A percentile compares a stretch with the other conserved stretches of the same genome.
Conservation (phyloP, 116 monocot genomes). For the Posidonia oceanica region DNA sequence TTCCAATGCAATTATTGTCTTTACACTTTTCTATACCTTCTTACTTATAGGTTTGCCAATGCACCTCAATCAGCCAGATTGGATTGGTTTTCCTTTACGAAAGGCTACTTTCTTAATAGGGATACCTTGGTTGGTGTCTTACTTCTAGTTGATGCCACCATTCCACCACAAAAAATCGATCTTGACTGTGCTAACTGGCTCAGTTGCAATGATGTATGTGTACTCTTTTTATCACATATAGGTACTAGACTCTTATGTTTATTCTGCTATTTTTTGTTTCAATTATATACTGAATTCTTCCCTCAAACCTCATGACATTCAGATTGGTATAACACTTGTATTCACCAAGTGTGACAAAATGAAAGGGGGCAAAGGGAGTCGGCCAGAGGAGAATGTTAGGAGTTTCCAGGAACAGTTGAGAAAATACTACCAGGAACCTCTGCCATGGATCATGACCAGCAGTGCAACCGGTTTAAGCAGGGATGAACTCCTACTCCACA, state of each 20-base stretch:
- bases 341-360: constrained; percentile 98
- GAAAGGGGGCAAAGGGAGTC: constrained; percentile 68
- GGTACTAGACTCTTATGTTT: not conserved
- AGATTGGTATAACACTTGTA: constrained; percentile 86
- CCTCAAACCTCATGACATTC: constrained; percentile 1
- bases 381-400: constrained; percentile 61
- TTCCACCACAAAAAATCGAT: constrained; percentile 87
- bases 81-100: constrained; percentile 96
- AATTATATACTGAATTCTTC: too few relatives aligned
- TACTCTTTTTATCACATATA: not conserved
- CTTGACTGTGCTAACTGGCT: constrained; percentile 99
- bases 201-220: constrained; percentile 77
- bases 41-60: constrained; percentile 57
- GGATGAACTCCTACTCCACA: constrained; percentile 87
- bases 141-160: constrained; percentile 76
- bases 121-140: constrained; percentile 70
- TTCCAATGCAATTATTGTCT: not conserved
- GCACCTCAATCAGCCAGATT: constrained; percentile 60
- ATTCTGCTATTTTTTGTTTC: too few relatives aligned
- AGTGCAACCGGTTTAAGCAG: constrained; percentile 76
- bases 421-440: constrained; percentile 56
- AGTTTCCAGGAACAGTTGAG: constrained; percentile 68
- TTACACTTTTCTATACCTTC: not conserved
- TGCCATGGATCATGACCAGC: constrained; percentile 98
- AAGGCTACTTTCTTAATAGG: constrained; percentile 90